Evolutionary conservation across 352 stramenopile genomes (phyloP), one percentile per base, ranked within the genome.

Genomic region (Discostella stelligera): DNA sequence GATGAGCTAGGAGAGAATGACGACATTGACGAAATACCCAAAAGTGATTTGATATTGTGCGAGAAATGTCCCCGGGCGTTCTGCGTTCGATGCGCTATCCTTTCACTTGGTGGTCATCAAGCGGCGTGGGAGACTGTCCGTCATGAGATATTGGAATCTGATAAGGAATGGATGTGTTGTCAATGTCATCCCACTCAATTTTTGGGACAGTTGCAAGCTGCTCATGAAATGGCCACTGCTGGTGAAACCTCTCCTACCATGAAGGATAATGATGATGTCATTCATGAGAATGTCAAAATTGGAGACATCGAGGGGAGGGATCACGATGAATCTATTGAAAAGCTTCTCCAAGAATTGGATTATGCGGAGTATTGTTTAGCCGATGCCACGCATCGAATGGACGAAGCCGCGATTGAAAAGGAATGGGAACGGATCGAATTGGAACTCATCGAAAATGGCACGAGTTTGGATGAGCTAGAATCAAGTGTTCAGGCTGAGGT

Each of bases 31-130:
- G 39, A 64, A 14, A 71, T 66, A 18, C 27, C 52, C 5, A 37
- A 16, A 3, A 74, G 60, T 16, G 77, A 80, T 61, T 66, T 88
- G 21, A 8, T 84, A n/a, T 14, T 84, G n/a, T 89, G 82, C 39
- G 82, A 89, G 52, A 48, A 23, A 8, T 89, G 82, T 66, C 82
- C 82, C 0, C 25, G 79, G 11, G 69, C 46, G 11, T 79, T 86
- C 60, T 89, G 82, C 71, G 64, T 72, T 9, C 61, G 62, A 23
- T 89, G 82, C 30, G 55, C 66, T 6, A 58, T 60, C 3, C 27
- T 85, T 10, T 70, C 58, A 18, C 21, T 59, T 1, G 79, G 82
- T 41, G 73, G 74, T 0, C 52, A 72, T 64, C 14, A 16, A 44
- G 10, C n/a, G 11, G 66, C 58, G 2, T 41, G 58, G 18, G 18